These are phyloP conservation scores for Aethionema arabicum DNA, from an alignment of 345 rosid genomes.

Conservation along the genomic window DNA sequence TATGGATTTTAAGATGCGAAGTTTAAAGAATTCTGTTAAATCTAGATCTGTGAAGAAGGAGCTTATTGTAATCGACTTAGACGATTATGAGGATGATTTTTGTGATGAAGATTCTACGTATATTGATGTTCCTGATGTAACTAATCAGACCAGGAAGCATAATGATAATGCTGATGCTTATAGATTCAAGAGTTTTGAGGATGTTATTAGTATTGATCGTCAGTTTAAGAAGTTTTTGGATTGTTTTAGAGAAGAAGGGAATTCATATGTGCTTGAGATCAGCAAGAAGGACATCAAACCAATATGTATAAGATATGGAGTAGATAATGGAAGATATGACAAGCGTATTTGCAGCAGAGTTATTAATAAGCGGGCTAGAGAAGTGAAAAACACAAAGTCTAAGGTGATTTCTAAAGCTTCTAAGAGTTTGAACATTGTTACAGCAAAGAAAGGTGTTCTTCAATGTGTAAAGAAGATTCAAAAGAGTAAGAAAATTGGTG, in stretches of 20 bases:
- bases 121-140: not conserved
- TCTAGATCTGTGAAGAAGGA: conserved; percentile 26
- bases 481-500: conserved; percentile 19
- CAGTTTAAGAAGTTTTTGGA: conserved; percentile 42
- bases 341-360: not conserved
- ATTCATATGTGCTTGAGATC: conserved; percentile 26
- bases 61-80: conserved; percentile 15
- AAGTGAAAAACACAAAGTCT: no score
- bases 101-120: conserved; percentile 1
- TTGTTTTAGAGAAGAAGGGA: conserved; percentile 35
- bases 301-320: conserved; percentile 31
- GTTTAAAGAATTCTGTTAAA: not conserved
- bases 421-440: not conserved
- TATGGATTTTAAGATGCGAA: conserved; percentile 10
- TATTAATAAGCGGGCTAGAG: not conserved
- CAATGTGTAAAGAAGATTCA: not conserved
- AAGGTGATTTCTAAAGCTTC: no score
- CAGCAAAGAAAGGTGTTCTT: no score
- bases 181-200: not conserved
- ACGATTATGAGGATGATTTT: conserved; percentile 10
- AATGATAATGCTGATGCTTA: conserved; percentile 8
- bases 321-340: conserved; percentile 31
- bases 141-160: conserved; percentile 20
- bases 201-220: conserved; percentile 35
- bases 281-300: conserved; percentile 17